phyloP scores from a whole-genome alignment of 2,329 filamentous ascomycete species.

The Colletotrichum theobromicola region DNA sequence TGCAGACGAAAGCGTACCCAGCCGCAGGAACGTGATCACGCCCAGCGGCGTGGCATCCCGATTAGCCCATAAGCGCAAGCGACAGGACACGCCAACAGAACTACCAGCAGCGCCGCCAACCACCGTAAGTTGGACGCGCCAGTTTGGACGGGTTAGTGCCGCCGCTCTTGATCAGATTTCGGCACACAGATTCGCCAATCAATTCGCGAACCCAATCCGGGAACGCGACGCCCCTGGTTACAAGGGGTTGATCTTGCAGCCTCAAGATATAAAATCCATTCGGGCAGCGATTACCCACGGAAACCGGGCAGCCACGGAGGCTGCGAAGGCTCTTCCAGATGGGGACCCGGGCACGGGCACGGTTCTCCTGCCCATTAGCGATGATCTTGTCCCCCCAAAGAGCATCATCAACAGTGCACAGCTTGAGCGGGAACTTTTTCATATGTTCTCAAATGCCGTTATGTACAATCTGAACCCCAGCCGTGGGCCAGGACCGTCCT shows the following conservation, averaged over 20 bases:
- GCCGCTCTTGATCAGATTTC: constrained; percentile 79
- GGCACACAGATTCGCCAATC: constrained; percentile 78
- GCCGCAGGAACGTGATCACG: constrained; percentile 41
- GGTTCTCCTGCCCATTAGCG: constrained; percentile 71
- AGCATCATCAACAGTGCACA: constrained; percentile 94
- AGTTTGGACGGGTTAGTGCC: constrained; percentile 74
- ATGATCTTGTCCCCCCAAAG: constrained; percentile 82
- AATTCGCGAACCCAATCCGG: constrained; percentile 78
- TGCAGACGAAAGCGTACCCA: constrained; percentile 55
- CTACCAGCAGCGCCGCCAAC: constrained; percentile 60
- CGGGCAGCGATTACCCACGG: constrained; percentile 78
- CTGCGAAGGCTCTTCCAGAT: constrained; percentile 64
- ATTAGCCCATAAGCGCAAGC: constrained; percentile 58
- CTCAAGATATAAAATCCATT: constrained; percentile 80
- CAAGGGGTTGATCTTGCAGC: constrained; percentile 73
- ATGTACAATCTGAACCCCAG: constrained; percentile 95
- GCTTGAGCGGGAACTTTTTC: constrained; percentile 89
- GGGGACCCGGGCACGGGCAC: constrained; percentile 61
- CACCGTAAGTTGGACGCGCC: constrained; percentile 77
- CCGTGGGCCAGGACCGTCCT: constrained; percentile 69
- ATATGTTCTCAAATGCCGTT: constrained; percentile 97
- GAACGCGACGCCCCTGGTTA: constrained; percentile 80
- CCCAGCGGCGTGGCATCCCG: constrained; percentile 42
- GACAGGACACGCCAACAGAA: constrained; percentile 54
- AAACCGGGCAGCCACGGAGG: constrained; percentile 66